Evolutionary conservation across 768 basidiomycete genomes (phyloP).

Genomic region (Asterophora lycoperdoides): DNA sequence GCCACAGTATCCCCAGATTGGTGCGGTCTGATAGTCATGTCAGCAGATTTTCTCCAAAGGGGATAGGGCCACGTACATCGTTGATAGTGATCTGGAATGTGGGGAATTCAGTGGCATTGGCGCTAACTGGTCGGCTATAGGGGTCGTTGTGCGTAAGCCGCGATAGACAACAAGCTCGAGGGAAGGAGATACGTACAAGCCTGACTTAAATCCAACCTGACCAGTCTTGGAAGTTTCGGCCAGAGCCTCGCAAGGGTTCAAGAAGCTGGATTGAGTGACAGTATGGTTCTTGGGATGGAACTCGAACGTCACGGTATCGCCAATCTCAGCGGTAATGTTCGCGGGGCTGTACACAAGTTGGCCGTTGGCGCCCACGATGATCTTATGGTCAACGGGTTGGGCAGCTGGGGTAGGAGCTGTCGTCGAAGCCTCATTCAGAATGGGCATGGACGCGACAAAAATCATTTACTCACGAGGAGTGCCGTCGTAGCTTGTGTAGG

Average conservation of each 20-base stretch:
- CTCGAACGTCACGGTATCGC: slow-evolving; percentile 41
- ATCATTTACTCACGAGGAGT: slow-evolving; percentile 26
- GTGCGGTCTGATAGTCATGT: slow-evolving; percentile 31
- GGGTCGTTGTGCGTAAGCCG: neutral
- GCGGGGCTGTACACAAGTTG: slow-evolving; percentile 31
- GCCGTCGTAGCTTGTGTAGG: slow-evolving; percentile 36
- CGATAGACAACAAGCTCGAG: neutral
- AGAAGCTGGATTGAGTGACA: slow-evolving; percentile 39
- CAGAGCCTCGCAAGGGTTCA: slow-evolving; percentile 31
- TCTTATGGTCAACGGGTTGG: slow-evolving; percentile 10
- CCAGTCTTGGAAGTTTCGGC: slow-evolving; percentile 18
- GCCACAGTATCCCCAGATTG: slow-evolving; percentile 58
- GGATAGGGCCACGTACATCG: slow-evolving; percentile 26
- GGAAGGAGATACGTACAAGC: slow-evolving; percentile 34
- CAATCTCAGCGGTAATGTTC: slow-evolving; percentile 36
- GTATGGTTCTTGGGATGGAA: slow-evolving; percentile 48
- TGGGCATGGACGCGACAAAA: slow-evolving; percentile 16
- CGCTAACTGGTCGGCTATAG: slow-evolving; percentile 38
- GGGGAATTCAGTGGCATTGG: slow-evolving; percentile 38
- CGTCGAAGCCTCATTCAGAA: neutral
- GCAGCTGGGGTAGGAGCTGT: slow-evolving; percentile 15
- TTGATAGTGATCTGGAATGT: slow-evolving; percentile 46
- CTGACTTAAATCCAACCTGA: slow-evolving; percentile 34
- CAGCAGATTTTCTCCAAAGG: neutral
- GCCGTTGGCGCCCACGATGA: slow-evolving; percentile 34